Evolutionary conservation across 2,329 filamentous ascomycete species (phyloP).

Genomic region (Exophiala viscosa): DNA sequence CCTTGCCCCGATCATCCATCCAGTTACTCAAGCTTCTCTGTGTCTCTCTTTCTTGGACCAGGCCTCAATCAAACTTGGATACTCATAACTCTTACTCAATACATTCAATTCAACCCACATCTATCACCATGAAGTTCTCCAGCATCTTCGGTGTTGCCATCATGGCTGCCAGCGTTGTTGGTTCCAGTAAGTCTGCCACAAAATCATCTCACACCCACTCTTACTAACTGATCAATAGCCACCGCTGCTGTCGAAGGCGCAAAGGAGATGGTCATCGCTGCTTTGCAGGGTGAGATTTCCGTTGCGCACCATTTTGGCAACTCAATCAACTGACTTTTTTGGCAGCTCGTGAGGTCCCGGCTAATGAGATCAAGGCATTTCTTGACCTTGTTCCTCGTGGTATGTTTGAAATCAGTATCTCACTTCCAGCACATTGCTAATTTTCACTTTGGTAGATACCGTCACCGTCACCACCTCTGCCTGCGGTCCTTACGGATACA

Average conservation of each 20-base stretch:
- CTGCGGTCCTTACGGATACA: slow-evolving; percentile 3
- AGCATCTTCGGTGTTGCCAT: slow-evolving; percentile 10
- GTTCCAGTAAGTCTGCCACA: slow-evolving; percentile 12
- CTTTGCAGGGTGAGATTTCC: slow-evolving; percentile 15
- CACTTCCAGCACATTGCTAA: slow-evolving; percentile 3
- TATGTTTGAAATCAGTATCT: slow-evolving; percentile 11
- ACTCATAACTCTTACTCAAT: slow-evolving; percentile 22
- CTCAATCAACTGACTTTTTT: slow-evolving; percentile 3
- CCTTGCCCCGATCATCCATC: slow-evolving; percentile 14
- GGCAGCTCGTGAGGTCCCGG: slow-evolving; percentile 15
- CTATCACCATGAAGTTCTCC: slow-evolving; percentile 26
- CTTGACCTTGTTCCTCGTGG: slow-evolving; percentile 22
- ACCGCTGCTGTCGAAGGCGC: not conserved
- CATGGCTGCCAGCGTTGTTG: slow-evolving; percentile 8
- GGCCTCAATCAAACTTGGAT: slow-evolving; percentile 26
- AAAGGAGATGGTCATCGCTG: slow-evolving; percentile 9
- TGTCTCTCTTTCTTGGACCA: slow-evolving; percentile 24
- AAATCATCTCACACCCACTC: not conserved
- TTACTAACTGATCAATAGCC: slow-evolving; percentile 14
- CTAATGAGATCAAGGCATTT: slow-evolving; percentile 13
- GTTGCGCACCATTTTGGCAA: not conserved
- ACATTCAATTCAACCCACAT: slow-evolving; percentile 17
- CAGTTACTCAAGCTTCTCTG: slow-evolving; percentile 7
- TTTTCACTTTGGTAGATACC: slow-evolving; percentile 3
- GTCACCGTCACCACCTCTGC: slow-evolving; percentile 10